Base-by-base conservation (phyloP, 2,329 filamentous ascomycete species). In the Colletotrichum neosansevieriae region DNA sequence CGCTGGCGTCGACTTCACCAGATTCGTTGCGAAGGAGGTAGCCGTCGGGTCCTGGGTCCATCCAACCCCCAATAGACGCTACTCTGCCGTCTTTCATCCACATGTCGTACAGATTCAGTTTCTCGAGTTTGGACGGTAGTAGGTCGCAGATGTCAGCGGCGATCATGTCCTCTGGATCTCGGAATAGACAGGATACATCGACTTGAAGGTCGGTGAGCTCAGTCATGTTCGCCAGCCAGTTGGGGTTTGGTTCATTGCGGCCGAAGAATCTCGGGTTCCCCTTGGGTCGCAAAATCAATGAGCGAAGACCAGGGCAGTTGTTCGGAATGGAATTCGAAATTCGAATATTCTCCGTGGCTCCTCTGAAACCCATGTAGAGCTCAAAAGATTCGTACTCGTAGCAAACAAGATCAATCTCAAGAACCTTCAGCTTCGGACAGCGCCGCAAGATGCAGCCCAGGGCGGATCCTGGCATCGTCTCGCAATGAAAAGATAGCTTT, bases 381-480 rank as follows among this genome's bases (percentile, higher is more conserved):
- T n/a, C 36, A 6, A 15, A 32, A 15, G 47, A 12, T 2, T 7
- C 2, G 6, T 7, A 3, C 29, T 32, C 9, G 15, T 13, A 10
- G 47, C 47, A 50, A n/a, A 32, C 47, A 13, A 29, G 21, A 21
- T 29, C 47, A n/a, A 50, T 50, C 21, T 50, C 47, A 29, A 50
- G 47, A 15, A 12, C n/a, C 47, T 29, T 50, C 13, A 50, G 47
- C 11, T 50, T 29, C 15, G 47, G 47, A 50, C 47, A 50, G 29
- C 47, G 47, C 21, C 29, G 21, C 29, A 32, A 12, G 21, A 50
- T 21, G 13, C 21, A 50, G 47, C 47, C 24, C 13, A 32, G 29
- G 29, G 47, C 47, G 24, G 7, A 29, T 13, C 47, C 21, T n/a
- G 47, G 13, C 47, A n/a, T 29, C 13, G 24, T 50, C 47, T 50